Evolutionary conservation across 2,329 filamentous ascomycete species (phyloP).

Genomic region (Dichotomopilus funicola): DNA sequence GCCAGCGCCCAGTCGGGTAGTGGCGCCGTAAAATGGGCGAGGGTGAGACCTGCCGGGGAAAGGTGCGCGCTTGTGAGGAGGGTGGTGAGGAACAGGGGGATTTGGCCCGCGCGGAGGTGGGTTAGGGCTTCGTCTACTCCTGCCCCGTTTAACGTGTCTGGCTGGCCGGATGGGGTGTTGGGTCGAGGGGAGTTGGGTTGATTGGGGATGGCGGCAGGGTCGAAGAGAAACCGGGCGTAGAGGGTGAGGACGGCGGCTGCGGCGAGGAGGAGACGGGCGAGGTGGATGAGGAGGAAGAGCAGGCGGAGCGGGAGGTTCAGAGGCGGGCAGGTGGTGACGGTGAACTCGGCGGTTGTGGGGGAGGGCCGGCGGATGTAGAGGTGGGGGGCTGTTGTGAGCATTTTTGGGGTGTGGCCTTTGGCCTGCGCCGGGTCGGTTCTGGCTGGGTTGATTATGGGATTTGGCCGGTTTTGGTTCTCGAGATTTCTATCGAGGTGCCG

Average conservation of each 20-base stretch:
- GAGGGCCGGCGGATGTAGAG: conserved; percentile 64
- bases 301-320: conserved; percentile 43
- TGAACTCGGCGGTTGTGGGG: conserved; percentile 86
- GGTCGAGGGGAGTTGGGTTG: conserved; percentile 5
- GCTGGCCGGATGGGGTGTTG: not conserved
- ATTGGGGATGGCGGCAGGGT: not conserved
- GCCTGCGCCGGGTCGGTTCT: too few relatives aligned
- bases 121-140: conserved; percentile 11
- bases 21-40: conserved; percentile 28
- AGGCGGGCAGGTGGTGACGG: conserved; percentile 70
- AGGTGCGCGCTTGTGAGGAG: conserved; percentile 14
- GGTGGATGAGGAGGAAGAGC: conserved; percentile 37
- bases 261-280: conserved; percentile 36
- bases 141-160: too few relatives aligned
- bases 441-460: not conserved
- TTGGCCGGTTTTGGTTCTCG: too few relatives aligned
- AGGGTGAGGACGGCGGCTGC: conserved; percentile 41
- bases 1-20: conserved; percentile 33
- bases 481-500: too few relatives aligned
- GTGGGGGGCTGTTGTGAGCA: conserved; percentile 56
- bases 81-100: conserved; percentile 2
- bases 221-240: conserved; percentile 38
- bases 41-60: conserved; percentile 28
- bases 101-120: conserved; percentile 18
- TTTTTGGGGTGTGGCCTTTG: too few relatives aligned